Conservation (phyloP, 148 eudicot species). For the Rhododendron kiyosumense region DNA sequence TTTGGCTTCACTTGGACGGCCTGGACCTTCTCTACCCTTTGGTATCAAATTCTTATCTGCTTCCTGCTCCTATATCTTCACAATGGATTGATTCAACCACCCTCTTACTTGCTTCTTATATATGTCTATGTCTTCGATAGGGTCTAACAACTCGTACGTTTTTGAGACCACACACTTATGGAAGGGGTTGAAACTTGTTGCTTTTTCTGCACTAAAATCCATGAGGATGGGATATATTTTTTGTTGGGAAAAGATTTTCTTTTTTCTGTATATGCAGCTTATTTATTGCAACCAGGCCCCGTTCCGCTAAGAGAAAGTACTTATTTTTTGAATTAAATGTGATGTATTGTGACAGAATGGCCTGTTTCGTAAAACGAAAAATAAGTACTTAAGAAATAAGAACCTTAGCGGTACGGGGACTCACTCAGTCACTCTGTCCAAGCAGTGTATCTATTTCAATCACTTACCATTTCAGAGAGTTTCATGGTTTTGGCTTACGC, state of each 20-base stretch:
- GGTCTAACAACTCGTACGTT: background rate
- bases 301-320: too few relatives aligned
- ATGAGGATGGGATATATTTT: background rate
- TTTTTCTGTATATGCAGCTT: background rate
- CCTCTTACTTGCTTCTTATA: background rate
- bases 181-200: background rate
- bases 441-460: background rate
- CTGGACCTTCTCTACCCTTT: slow-evolving; percentile 53
- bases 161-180: background rate
- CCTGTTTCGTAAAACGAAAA: too few relatives aligned
- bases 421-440: background rate
- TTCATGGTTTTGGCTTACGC: background rate
- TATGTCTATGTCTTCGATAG: background rate
- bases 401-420: too few relatives aligned
- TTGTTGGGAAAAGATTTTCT: background rate
- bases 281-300: background rate
- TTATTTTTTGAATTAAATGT: too few relatives aligned
- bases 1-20: slow-evolving; percentile 92
- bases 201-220: background rate
- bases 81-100: background rate
- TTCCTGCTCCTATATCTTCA: background rate
- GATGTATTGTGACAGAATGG: too few relatives aligned
- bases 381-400: too few relatives aligned
- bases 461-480: background rate
- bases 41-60: slow-evolving; percentile 31